Percentiles rank a stretch among this genome's conserved stretches.
Conservation (phyloP, 352 stramenopile species). For the Plasmopara muralis region DNA sequence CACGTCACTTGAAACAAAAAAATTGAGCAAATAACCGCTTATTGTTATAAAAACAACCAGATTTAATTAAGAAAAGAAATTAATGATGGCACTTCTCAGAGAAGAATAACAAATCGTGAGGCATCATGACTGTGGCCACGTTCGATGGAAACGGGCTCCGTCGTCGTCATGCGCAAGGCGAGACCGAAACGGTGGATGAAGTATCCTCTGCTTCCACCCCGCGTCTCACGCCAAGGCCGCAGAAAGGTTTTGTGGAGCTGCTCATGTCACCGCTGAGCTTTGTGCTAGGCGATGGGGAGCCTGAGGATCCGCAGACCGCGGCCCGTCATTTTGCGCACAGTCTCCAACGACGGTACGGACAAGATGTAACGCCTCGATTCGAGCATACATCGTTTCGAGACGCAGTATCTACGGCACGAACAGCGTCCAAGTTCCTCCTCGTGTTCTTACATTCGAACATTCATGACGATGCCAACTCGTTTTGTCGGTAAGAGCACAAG, state of each 20-base stretch:
- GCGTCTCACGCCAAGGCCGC: constrained; percentile 8
- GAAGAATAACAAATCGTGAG: no score
- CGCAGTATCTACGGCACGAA: constrained; percentile 67
- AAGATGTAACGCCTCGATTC: constrained; percentile 51
- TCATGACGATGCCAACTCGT: constrained; percentile 67
- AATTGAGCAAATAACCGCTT: no score
- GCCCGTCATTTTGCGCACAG: constrained; percentile 52
- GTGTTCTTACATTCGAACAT: constrained; percentile 83
- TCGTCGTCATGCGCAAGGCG: constrained; percentile 28
- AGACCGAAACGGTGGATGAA: constrained; percentile 2
- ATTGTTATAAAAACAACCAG: no score
- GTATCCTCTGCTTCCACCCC: background rate
- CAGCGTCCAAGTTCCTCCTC: constrained; percentile 76
- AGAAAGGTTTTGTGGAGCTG: constrained; percentile 71
- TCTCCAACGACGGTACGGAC: constrained; percentile 51
- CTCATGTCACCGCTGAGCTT: constrained; percentile 70
- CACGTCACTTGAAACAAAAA: no score
- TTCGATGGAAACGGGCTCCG: constrained; percentile 21
- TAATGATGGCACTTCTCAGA: no score
- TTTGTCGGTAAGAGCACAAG: constrained; percentile 47
- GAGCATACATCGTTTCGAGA: constrained; percentile 80
- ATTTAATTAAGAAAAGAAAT: no score
- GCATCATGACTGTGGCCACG: constrained; percentile 16
- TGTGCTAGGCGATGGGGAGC: constrained; percentile 61
- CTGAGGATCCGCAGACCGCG: constrained; percentile 52